Evolutionary conservation across 208 protist genomes (phyloP), one percentile per base, ranked within the genome.

Genomic region (Porcisia hertigi): DNA sequence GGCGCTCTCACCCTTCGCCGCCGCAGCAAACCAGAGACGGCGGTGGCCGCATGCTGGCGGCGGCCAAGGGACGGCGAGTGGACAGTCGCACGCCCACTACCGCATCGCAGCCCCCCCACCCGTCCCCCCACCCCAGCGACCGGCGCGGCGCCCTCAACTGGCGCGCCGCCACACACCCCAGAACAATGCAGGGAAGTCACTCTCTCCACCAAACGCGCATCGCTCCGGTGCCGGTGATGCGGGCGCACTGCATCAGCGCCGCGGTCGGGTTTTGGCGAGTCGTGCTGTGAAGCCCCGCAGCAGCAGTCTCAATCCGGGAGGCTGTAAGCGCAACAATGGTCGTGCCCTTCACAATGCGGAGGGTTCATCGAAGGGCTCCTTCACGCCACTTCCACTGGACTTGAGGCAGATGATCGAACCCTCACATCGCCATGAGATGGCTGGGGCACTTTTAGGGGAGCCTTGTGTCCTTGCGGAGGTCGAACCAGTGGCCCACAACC

Each of bases 391-490:
- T 14, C 54, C 7, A 18, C 71, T 7, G 4, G 71, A 73, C 25
- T 81, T 81, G n/a, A 76, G 76, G 71, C 36, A 66, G 36, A 81
- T 71, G 30, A 73, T 81, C 25, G 71, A 76, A 64, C 77, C 71
- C 23, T 69, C 76, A 43, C 70, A 80, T 49, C 76, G 69, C 6
- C 76, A 80, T 65, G 76, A 54, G 3, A 49, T 80, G 20, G 63
- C 62, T 34, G 54, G 53, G 4, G 76, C 53, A 2, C 36, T 60
- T 41, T 59, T 34, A 25, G 14, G 45, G 62, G 2, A n/a, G n/a
- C 11, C 59, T 12, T 3, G n/a, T 36, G 25, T 20, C 30, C 1
- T 49, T 58, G 36, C 20, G 0, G 69, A 54, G 52, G 30, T 53
- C 11, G 30, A 23, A 45, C 16, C 30, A 18, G 41, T 20, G 16